Evolutionary conservation across 2,329 filamentous ascomycete species (phyloP).

Genomic region (Metarhizium humberi): DNA sequence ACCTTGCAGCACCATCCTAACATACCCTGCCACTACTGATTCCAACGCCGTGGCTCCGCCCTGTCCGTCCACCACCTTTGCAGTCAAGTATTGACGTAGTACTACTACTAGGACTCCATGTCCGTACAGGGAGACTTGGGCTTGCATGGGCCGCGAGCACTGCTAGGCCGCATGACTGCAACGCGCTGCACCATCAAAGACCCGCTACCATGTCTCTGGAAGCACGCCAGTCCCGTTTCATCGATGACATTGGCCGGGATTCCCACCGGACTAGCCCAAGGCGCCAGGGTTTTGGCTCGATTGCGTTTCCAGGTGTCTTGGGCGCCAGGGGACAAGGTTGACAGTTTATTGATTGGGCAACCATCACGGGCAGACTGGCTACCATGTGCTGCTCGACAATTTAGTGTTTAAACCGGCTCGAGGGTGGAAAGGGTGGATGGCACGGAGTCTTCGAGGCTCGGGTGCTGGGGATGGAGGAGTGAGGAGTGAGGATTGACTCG

Average conservation of each 20-base stretch:
- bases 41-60: neutral
- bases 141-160: neutral
- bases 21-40: neutral
- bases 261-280: neutral
- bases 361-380: neutral
- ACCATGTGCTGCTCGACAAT: neutral
- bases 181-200: neutral
- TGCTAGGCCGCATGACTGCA: neutral
- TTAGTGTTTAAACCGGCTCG: neutral
- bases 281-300: conserved; percentile 1
- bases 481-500: neutral
- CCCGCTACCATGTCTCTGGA: conserved; percentile 6
- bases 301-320: neutral
- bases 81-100: too few species aligned
- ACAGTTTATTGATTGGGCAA: conserved; percentile 1
- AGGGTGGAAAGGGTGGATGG: neutral
- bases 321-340: neutral
- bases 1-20: neutral
- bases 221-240: conserved; percentile 6
- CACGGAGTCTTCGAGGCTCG: neutral
- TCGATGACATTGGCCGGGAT: conserved; percentile 3
- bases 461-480: neutral
- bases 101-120: too few species aligned
- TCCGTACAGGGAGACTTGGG: neutral
- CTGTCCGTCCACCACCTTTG: neutral